These are phyloP conservation scores for Albugo laibachii DNA, from an alignment of 352 stramenopile genomes.

Conservation along the genomic window DNA sequence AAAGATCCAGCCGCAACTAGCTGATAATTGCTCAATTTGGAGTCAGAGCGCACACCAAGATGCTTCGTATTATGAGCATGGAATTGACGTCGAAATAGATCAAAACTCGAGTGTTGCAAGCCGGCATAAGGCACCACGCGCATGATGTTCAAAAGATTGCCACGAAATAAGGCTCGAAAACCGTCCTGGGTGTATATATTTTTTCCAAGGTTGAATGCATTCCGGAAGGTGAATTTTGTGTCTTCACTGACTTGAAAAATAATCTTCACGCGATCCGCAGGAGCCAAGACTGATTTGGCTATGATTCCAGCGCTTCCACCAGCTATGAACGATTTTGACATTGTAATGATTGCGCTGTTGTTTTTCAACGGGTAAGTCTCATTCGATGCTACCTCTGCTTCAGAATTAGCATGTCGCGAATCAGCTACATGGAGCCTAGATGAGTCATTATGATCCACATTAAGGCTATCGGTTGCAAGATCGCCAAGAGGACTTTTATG, in stretches of 20 bases:
- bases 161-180: conserved; percentile 42
- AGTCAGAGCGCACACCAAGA: conserved; percentile 17
- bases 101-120: conserved; percentile 66
- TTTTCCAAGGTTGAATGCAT: conserved; percentile 28
- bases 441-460: background rate
- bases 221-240: conserved; percentile 49
- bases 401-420: background rate
- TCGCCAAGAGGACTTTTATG: background rate
- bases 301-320: conserved; percentile 49
- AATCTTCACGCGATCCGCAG: conserved; percentile 70
- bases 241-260: conserved; percentile 70
- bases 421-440: background rate
- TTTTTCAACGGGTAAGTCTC: conserved; percentile 1
- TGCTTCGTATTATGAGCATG: conserved; percentile 42
- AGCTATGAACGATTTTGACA: conserved; percentile 71
- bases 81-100: conserved; percentile 65
- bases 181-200: conserved; percentile 57
- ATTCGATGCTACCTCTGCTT: conserved; percentile 3
- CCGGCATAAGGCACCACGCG: conserved; percentile 60
- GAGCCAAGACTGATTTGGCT: conserved; percentile 52
- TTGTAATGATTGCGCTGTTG: conserved; percentile 29
- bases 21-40: conserved; percentile 57
- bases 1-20: conserved; percentile 50
- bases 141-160: conserved; percentile 63
- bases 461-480: background rate